These are phyloP conservation scores for Ceratobasidium sp. DNA, from an alignment of 1,284 basidiomycete species.

Conservation along the genomic window DNA sequence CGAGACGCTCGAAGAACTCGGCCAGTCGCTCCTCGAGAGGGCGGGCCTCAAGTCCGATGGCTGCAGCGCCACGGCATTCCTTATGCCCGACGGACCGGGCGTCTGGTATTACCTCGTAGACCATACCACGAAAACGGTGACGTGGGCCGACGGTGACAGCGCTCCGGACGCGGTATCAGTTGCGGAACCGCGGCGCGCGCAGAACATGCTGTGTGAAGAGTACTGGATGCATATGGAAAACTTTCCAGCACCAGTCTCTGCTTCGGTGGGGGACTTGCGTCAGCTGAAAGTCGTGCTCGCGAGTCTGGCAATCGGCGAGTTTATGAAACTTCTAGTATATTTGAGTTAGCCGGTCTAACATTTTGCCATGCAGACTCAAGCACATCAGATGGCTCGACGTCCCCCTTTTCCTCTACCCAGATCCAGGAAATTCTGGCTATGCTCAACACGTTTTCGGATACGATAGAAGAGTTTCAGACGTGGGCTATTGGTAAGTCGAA, in stretches of 20 bases:
- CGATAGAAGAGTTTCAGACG: neutral
- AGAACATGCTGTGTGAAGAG: slow-evolving; percentile 3
- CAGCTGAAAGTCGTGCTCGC: neutral
- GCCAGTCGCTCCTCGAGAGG: too few species aligned
- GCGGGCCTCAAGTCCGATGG: neutral
- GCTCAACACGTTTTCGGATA: neutral
- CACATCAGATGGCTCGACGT: slow-evolving; percentile 22
- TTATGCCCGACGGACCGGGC: neutral
- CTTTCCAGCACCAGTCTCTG: slow-evolving; percentile 8
- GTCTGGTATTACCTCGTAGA: slow-evolving; percentile 4
- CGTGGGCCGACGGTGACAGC: neutral
- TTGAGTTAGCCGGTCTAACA: neutral
- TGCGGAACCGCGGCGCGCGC: neutral
- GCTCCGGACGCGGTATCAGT: neutral
- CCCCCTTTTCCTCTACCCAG: slow-evolving; percentile 5
- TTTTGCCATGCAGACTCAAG: neutral
- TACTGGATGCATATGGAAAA: slow-evolving; percentile 30
- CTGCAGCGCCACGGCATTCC: neutral
- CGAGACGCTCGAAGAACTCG: too few species aligned
- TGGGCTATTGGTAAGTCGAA: neutral
- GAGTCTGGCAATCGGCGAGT: slow-evolving; percentile 16
- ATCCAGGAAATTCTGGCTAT: slow-evolving; percentile 1
- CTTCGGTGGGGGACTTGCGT: neutral
- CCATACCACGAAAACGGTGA: too few species aligned
- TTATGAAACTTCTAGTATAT: too few species aligned